Evolutionary conservation across 257 asterid genomes (phyloP).

Genomic region (Scutellaria baicalensis): DNA sequence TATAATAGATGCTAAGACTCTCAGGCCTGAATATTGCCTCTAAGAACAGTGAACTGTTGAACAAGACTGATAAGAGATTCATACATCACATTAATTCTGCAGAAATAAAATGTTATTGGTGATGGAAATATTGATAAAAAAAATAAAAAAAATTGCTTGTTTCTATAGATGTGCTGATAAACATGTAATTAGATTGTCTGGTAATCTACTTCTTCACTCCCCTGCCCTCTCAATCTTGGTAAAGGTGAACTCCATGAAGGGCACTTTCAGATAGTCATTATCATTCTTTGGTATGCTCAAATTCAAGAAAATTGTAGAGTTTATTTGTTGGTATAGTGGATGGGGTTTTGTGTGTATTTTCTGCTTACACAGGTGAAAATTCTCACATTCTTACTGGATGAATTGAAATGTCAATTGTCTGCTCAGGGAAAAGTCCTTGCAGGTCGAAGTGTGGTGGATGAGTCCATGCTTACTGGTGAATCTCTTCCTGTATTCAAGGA

Average conservation of each 20-base stretch:
- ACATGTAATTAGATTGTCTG: no score
- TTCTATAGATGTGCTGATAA: no score
- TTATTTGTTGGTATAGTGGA: not conserved
- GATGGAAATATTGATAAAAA: no score
- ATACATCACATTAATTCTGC: not conserved
- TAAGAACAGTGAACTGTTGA: not conserved
- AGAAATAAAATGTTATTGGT: not conserved
- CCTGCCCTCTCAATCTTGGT: not conserved
- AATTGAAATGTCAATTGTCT: no score
- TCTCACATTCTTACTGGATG: no score
- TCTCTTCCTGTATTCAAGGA: no score
- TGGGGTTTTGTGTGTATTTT: not conserved
- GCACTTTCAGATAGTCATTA: not conserved
- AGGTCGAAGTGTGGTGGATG: no score
- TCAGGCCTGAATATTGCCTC: not conserved
- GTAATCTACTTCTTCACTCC: not conserved
- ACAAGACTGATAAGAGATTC: not conserved
- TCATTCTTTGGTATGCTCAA: not conserved
- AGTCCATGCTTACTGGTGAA: no score
- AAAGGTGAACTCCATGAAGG: not conserved
- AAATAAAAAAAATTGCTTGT: no score
- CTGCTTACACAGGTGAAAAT: no score
- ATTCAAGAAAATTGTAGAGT: not conserved
- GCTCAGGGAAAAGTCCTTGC: no score
- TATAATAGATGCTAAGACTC: not conserved